phyloP scores from a whole-genome alignment of 768 basidiomycete species.

The Strobilomyces confusus region DNA sequence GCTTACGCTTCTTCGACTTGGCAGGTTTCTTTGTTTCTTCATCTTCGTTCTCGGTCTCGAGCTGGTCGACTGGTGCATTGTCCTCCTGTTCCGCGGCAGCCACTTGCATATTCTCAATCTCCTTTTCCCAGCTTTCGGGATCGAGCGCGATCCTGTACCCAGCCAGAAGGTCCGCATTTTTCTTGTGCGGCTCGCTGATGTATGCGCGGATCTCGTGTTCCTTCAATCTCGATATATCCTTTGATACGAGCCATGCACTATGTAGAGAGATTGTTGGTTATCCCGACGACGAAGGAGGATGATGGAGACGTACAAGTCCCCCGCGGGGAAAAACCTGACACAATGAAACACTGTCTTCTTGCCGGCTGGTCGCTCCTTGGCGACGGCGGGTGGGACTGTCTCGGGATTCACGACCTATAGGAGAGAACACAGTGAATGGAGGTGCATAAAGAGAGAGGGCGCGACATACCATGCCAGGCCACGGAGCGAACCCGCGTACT shows the following conservation, averaged over 20 bases:
- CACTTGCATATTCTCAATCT: slow-evolving; percentile 33
- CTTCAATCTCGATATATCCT: slow-evolving; percentile 78
- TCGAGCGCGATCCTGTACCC: slow-evolving; percentile 77
- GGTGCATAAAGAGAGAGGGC: slow-evolving; percentile 14
- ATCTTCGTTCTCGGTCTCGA: slow-evolving; percentile 49
- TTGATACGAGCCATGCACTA: slow-evolving; percentile 81
- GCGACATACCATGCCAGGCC: slow-evolving; percentile 88
- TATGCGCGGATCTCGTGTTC: slow-evolving; percentile 80
- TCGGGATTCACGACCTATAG: slow-evolving; percentile 77
- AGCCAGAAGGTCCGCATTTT: slow-evolving; percentile 65
- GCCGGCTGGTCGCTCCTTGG: slow-evolving; percentile 63
- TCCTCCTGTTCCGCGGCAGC: slow-evolving; percentile 46
- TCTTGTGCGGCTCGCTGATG: slow-evolving; percentile 74
- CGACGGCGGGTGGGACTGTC: slow-evolving; percentile 54
- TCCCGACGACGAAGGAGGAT: slow-evolving; percentile 8
- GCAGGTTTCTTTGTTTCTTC: slow-evolving; percentile 47
- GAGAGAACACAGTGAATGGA: slow-evolving; percentile 7
- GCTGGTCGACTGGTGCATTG: slow-evolving; percentile 64
- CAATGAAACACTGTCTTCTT: slow-evolving; percentile 73
- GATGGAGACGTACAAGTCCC: slow-evolving; percentile 75
- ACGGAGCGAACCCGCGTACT: slow-evolving; percentile 90
- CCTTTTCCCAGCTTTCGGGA: slow-evolving; percentile 64
- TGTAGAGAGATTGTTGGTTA: slow-evolving; percentile 7
- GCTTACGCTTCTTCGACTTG: slow-evolving; percentile 58
- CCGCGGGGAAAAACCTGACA: slow-evolving; percentile 87